phyloP scores from a whole-genome alignment of 352 stramenopile species.

The Globisporangium polare region DNA sequence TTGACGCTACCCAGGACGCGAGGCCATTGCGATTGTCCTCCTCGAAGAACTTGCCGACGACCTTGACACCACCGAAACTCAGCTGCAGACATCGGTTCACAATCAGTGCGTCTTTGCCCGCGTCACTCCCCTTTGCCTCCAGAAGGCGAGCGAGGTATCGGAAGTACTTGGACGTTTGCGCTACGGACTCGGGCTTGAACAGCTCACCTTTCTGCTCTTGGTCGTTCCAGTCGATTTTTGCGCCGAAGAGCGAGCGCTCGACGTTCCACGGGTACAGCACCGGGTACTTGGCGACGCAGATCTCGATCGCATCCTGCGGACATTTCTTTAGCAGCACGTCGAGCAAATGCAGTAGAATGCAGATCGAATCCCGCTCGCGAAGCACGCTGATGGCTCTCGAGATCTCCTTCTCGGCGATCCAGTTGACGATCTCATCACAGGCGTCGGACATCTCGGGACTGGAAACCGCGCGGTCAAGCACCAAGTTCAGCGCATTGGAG shows the following conservation, averaged over 20 bases:
- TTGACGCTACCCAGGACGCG: slow-evolving; percentile 35
- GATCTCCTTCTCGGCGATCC: slow-evolving; percentile 63
- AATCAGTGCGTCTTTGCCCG: slow-evolving; percentile 41
- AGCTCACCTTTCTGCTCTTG: slow-evolving; percentile 27
- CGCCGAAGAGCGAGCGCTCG: slow-evolving; percentile 71
- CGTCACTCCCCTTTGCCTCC: slow-evolving; percentile 36
- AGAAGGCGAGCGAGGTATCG: slow-evolving; percentile 64
- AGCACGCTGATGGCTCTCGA: slow-evolving; percentile 40
- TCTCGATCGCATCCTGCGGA: slow-evolving; percentile 57
- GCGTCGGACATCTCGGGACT: slow-evolving; percentile 70
- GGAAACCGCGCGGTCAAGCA: slow-evolving; percentile 78
- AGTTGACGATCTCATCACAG: slow-evolving; percentile 78
- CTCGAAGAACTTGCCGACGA: slow-evolving; percentile 55
- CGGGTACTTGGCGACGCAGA: slow-evolving; percentile 71
- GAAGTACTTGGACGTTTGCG: slow-evolving; percentile 66
- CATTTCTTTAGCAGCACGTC: slow-evolving; percentile 83
- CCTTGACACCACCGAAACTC: slow-evolving; percentile 43
- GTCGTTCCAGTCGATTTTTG: slow-evolving; percentile 34
- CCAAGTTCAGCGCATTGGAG: slow-evolving; percentile 52
- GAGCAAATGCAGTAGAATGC: slow-evolving; percentile 69
- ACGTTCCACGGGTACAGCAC: slow-evolving; percentile 79
- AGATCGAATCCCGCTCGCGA: slow-evolving; percentile 59
- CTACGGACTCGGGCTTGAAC: slow-evolving; percentile 32
- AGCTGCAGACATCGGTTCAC: slow-evolving; percentile 63
- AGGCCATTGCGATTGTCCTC: slow-evolving; percentile 21